phyloP scores from a whole-genome alignment of 768 basidiomycete genomes.

The Lentinus tigrinus region DNA sequence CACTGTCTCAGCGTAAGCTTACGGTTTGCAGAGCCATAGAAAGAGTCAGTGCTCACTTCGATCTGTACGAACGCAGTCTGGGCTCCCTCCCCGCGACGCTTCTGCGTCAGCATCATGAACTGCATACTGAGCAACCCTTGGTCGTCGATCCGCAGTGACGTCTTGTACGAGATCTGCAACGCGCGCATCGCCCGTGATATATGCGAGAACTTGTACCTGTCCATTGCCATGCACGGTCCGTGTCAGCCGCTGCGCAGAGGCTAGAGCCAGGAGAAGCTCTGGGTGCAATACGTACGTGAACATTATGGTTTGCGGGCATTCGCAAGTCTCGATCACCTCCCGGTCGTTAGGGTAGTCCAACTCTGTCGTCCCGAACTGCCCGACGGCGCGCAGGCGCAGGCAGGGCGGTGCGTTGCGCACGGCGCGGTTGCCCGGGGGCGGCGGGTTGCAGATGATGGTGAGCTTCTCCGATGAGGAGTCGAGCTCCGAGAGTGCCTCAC shows the following conservation, averaged over 20 bases:
- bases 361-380: slow-evolving; percentile 85
- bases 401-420: slow-evolving; percentile 48
- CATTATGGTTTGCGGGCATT: slow-evolving; percentile 63
- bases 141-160: slow-evolving; percentile 82
- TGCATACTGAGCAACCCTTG: slow-evolving; percentile 85
- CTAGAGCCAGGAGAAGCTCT: neutral
- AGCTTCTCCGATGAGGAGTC: slow-evolving; percentile 86
- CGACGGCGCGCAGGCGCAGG: slow-evolving; percentile 77
- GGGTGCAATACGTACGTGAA: slow-evolving; percentile 57
- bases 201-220: slow-evolving; percentile 82
- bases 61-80: slow-evolving; percentile 81
- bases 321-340: slow-evolving; percentile 88
- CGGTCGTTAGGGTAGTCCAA: slow-evolving; percentile 96
- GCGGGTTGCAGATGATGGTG: slow-evolving; percentile 78
- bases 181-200: slow-evolving; percentile 72
- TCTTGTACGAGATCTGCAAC: slow-evolving; percentile 80
- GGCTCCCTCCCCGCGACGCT: slow-evolving; percentile 31
- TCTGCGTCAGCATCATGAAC: slow-evolving; percentile 72
- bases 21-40: too few relatives aligned
- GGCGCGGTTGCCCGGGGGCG: slow-evolving; percentile 31
- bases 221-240: neutral
- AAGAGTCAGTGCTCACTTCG: slow-evolving; percentile 54
- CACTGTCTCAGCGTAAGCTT: slow-evolving; percentile 17
- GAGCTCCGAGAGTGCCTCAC: slow-evolving; percentile 88
- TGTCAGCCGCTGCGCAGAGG: neutral